These are phyloP conservation scores for Fraxinus dipetala DNA, from an alignment of 305 asterid species.

Conservation along the genomic window DNA sequence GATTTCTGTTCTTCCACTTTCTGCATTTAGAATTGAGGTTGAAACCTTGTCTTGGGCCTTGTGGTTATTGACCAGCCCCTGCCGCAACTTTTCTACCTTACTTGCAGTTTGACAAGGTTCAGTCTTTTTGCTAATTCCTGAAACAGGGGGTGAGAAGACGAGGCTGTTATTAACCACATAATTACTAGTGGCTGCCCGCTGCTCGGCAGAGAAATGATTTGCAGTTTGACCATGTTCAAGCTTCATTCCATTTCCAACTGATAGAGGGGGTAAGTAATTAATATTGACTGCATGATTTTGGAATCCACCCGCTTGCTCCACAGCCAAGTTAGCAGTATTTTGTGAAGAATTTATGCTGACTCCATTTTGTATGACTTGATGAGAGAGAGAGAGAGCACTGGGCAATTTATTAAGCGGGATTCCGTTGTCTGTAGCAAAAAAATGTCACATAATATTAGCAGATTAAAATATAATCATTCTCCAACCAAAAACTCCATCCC, in stretches of 20 bases:
- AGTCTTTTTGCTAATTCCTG: slow-evolving; percentile 20
- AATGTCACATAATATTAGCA: slow-evolving; percentile 22
- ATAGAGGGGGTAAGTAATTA: slow-evolving; percentile 28
- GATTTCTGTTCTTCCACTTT: slow-evolving; percentile 28
- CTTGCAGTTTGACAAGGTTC: slow-evolving; percentile 30
- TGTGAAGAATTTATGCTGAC: slow-evolving; percentile 26
- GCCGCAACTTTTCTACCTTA: slow-evolving; percentile 16
- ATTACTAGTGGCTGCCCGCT: slow-evolving; percentile 16
- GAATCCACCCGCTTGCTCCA: slow-evolving; percentile 25
- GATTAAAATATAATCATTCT: slow-evolving; percentile 17
- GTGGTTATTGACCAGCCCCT: slow-evolving; percentile 1
- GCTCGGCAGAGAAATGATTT: slow-evolving; percentile 20
- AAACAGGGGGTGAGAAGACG: slow-evolving; percentile 23
- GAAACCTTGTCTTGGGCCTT: slow-evolving; percentile 19
- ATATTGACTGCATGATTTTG: slow-evolving; percentile 24
- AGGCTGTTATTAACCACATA: slow-evolving; percentile 24
- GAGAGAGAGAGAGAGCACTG: slow-evolving; percentile 37
- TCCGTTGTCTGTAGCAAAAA: slow-evolving; percentile 39
- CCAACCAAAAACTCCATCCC: slow-evolving; percentile 17
- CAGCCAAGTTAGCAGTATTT: slow-evolving; percentile 16
- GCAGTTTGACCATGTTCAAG: slow-evolving; percentile 23
- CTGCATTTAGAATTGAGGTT: slow-evolving; percentile 19
- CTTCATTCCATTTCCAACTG: slow-evolving; percentile 35
- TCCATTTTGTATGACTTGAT: slow-evolving; percentile 34
- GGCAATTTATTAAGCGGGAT: slow-evolving; percentile 33